Base-by-base conservation (phyloP, 768 basidiomycete species). In the Sutorius australiensis region DNA sequence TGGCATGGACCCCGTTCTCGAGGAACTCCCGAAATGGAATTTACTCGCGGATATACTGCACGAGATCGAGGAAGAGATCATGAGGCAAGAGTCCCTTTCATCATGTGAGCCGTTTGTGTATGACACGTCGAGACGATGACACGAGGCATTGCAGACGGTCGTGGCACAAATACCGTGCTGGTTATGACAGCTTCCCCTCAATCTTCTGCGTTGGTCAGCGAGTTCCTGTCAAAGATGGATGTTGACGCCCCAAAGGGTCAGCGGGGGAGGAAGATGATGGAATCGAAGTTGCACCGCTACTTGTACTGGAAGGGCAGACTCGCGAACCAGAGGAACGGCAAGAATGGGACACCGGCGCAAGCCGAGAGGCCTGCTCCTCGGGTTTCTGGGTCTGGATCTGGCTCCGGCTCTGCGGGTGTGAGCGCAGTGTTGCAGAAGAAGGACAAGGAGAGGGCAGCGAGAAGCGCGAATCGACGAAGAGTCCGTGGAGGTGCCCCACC, bases 1-100 rank as follows among this genome's bases (percentile, higher is more conserved):
- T 10, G 85, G 83, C 1, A 83, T 95, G 68, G 83, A 92, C 41
- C 90, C 92, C 0, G 82, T 94, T 0, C 75, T 98, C 21, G 97
- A 98, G 70, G 97, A 98, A 64, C 79, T 90, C 40, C 95, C 95
- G 0, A 99, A 99, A 67, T 98, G 97, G 95, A 79, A 79, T 51
- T 67, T 95, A 8, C 72, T 99, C 12, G 79, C 85, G 0, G 89
- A 92, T n/a, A 80, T 95, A 0, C 67, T 99, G 40, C 78, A 91
- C 46, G 97, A 99, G 71, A 87, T 93, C 3, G 97, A 98, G 68
- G 84, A 84, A 54, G 91, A 94, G 58, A 86, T 89, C 30, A 74
- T 89, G 53, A 75, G 83, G 39, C 79, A 82, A 55, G 81, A 86
- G 56, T 74, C 76, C 9, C 51, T 70, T 28, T 62, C 63, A 7